Evolutionary conservation across 1,284 basidiomycete genomes (phyloP), one percentile per base, ranked within the genome.

Genomic region (Mrakiaceae sp.): DNA sequence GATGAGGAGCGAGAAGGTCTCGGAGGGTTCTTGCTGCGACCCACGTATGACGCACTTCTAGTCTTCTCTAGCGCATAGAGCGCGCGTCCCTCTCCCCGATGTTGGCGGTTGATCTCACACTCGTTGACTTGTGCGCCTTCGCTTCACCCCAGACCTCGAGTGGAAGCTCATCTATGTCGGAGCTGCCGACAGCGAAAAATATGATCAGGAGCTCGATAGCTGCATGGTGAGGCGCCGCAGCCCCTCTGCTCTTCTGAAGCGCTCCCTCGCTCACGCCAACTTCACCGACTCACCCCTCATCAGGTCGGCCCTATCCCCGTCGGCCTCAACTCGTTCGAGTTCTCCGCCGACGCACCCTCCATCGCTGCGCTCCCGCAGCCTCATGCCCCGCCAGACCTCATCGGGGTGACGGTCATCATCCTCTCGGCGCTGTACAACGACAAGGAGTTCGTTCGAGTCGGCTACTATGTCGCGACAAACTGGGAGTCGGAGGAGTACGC

Each of bases 391-490:
- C 44, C 66, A 72, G 80, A 82, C 46, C 73, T 84, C 16, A 81
- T 81, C 6, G 78, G 78, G 60, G 82, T 98, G 75, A 92, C 94
- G 1, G 96, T 96, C 44, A 94, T 92, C 76, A 85, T 99, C 69
- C 83, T 99, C n/a, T 89, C 98, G 73, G 82, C 84, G 9, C 82
- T 98, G 44, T 88, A 91, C 63, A 87, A 94, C 75, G 84, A 90
- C 74, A 92, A 96, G 72, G 95, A 98, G 76, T 99, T 99, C 76
- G 95, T 99, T 50, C 85, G 95, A 52, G 94, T 99, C 27, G 95
- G 96, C 5, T 98, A 99, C 78, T 99, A 99, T 76, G 96, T 98
- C 77, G 96, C 98, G 75, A 98, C 94, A 58, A 94, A 97, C 74
- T 98, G 98, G 75, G 93, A 97, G 75, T 88, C 88, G 69, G 89